A percentile compares a stretch with the other conserved stretches of the same genome.
These are phyloP conservation scores for Dactylorhiza incarnata DNA, from an alignment of 106 monocot species.

Conservation along the genomic window DNA sequence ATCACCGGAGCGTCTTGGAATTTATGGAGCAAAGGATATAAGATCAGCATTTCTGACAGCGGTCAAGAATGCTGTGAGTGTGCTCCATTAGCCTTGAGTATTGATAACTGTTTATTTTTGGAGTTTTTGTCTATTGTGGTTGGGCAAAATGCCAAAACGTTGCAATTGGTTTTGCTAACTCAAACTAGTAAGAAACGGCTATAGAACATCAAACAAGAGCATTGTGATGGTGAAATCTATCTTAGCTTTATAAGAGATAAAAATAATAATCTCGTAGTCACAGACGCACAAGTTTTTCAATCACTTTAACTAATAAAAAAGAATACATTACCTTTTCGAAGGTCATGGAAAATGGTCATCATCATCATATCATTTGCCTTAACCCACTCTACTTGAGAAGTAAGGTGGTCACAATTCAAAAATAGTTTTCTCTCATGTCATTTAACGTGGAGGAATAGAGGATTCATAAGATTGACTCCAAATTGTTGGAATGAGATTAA, in stretches of 20 bases:
- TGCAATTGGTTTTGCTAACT: not conserved
- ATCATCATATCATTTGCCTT: not conserved
- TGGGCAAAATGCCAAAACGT: not conserved
- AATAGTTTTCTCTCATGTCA: not conserved
- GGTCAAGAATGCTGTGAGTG: conserved; percentile 59
- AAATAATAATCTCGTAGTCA: not conserved
- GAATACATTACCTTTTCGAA: not conserved
- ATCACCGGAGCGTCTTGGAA: conserved; percentile 68
- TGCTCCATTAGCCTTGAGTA: conserved; percentile 2
- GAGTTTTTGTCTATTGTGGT: conserved; percentile 4
- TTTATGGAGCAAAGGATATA: conserved; percentile 67
- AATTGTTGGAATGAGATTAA: not conserved
- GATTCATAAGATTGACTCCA: not conserved
- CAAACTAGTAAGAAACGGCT: not conserved
- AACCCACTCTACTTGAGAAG: not conserved
- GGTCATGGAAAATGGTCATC: not conserved
- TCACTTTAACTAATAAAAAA: not conserved
- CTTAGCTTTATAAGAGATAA: not conserved
- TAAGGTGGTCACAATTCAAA: not conserved
- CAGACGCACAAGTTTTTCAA: not conserved
- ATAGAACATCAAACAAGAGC: not conserved
- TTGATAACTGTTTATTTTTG: not conserved
- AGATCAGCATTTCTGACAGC: conserved; percentile 48
- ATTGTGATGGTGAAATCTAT: not conserved
- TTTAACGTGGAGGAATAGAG: not conserved